Conservation (phyloP, 2,329 filamentous ascomycete species). For the Aaosphaeria arxii region DNA sequence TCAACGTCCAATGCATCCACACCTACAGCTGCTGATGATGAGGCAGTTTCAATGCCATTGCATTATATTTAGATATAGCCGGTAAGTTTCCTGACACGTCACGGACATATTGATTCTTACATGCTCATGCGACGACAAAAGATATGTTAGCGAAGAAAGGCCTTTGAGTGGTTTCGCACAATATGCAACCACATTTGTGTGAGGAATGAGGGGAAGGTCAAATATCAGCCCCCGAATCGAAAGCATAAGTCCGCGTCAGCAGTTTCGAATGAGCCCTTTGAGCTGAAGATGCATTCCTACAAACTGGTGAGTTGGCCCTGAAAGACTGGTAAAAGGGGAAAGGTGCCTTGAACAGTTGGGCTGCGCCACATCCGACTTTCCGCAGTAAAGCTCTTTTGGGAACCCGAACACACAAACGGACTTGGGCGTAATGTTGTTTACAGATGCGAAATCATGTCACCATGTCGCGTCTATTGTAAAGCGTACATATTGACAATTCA, state of each 20-base stretch:
- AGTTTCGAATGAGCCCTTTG: slow-evolving; percentile 1
- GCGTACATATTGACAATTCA: too few species aligned
- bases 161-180: slow-evolving; percentile 15
- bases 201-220: not conserved
- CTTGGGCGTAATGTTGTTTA: too few species aligned
- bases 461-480: too few species aligned
- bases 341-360: too few species aligned
- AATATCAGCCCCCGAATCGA: slow-evolving; percentile 4
- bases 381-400: too few species aligned
- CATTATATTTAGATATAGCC: slow-evolving; percentile 64
- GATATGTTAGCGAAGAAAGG: slow-evolving; percentile 40
- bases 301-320: too few species aligned
- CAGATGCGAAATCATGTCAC: too few species aligned
- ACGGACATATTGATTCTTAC: not conserved
- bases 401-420: too few species aligned
- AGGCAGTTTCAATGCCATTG: slow-evolving; percentile 60
- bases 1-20: not conserved
- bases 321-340: too few species aligned
- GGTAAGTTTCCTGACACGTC: slow-evolving; percentile 41
- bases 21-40: slow-evolving; percentile 10
- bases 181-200: slow-evolving; percentile 2
- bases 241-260: slow-evolving; percentile 10
- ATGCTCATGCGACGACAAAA: slow-evolving; percentile 7
- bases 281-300: not conserved
- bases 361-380: too few species aligned